Evolutionary conservation across 306 rosid species (phyloP).

Genomic region (Sicyos baderoa): DNA sequence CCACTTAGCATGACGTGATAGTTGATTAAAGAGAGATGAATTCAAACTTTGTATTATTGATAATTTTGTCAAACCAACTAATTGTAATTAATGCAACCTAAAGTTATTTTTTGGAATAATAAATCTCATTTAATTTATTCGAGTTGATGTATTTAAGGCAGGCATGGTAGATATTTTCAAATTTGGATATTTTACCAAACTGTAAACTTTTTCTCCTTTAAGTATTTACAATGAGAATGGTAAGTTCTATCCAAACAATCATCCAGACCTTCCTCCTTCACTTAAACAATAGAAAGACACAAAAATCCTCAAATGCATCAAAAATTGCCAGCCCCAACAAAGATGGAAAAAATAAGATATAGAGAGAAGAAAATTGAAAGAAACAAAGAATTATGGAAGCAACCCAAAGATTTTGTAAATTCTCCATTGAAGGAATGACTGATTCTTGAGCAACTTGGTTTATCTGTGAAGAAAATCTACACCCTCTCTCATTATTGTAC

Average conservation of each 20-base stretch:
- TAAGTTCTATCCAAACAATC: not conserved
- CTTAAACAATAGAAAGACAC: slow-evolving; percentile 11
- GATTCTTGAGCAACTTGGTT: not conserved
- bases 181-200: too few relatives aligned
- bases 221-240: not conserved
- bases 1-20: too few relatives aligned
- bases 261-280: not conserved
- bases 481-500: slow-evolving; percentile 19
- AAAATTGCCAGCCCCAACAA: not conserved
- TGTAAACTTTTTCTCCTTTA: too few relatives aligned
- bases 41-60: too few relatives aligned
- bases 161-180: too few relatives aligned
- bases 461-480: not conserved
- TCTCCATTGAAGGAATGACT: too few relatives aligned
- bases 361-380: slow-evolving; percentile 1
- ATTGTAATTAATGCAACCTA: too few relatives aligned
- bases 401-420: not conserved
- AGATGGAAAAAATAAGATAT: not conserved
- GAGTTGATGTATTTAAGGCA: too few relatives aligned
- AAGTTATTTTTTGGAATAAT: too few relatives aligned
- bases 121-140: too few relatives aligned
- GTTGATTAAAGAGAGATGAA: too few relatives aligned
- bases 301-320: slow-evolving; percentile 5
- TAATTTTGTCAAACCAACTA: too few relatives aligned
- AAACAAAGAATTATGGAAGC: slow-evolving; percentile 8